These are phyloP conservation scores for Fusarium verrucosum DNA, from an alignment of 2,329 filamentous ascomycete genomes.

Conservation along the genomic window DNA sequence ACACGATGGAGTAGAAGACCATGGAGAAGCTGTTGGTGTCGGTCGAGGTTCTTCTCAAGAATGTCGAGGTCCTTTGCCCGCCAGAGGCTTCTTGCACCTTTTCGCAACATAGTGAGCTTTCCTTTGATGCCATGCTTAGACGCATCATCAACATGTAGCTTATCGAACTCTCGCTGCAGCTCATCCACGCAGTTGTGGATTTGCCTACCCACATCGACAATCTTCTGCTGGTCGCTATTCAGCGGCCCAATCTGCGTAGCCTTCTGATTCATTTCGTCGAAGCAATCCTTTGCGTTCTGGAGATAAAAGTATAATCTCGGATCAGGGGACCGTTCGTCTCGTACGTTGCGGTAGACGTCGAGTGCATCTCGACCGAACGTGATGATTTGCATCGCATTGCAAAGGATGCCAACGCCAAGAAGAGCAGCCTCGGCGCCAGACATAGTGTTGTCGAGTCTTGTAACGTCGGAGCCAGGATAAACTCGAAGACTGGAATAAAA, in stretches of 20 bases:
- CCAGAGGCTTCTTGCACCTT: background rate
- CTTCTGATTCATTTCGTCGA: background rate
- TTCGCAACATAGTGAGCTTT: background rate
- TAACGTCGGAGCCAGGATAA: too few species aligned
- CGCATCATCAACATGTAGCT: rapidly evolving
- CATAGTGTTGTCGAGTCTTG: background rate
- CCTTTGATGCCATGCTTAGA: background rate
- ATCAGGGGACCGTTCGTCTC: background rate
- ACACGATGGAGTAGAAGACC: background rate
- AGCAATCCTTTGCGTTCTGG: background rate
- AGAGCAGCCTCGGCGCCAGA: background rate
- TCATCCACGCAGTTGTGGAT: background rate
- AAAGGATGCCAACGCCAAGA: background rate
- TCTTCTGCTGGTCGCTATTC: background rate
- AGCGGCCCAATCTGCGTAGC: background rate
- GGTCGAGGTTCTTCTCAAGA: background rate
- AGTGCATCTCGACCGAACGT: background rate
- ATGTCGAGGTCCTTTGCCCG: background rate
- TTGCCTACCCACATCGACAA: background rate
- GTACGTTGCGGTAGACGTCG: background rate
- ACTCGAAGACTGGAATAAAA: too few species aligned
- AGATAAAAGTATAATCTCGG: background rate
- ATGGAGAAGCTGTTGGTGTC: background rate
- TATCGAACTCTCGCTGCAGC: background rate
- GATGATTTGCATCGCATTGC: background rate